These are phyloP conservation scores for Ganoderma boninense DNA, from an alignment of 1,284 basidiomycete genomes.

Conservation along the genomic window DNA sequence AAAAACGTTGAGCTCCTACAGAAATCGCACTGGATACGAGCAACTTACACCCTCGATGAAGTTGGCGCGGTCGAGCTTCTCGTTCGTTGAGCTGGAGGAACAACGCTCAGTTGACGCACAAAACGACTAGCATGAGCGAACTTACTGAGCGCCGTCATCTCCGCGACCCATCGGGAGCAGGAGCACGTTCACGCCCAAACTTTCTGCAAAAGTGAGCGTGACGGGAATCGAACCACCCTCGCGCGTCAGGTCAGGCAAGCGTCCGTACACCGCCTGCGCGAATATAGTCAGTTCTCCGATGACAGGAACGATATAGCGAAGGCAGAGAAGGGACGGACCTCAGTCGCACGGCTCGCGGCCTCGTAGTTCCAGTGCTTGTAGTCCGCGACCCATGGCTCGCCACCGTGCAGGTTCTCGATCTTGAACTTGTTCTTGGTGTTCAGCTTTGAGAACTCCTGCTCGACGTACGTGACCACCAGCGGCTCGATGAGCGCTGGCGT, in stretches of 20 bases:
- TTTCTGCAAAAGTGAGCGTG: constrained; percentile 94
- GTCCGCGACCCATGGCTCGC: constrained; percentile 91
- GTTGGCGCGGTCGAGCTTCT: constrained; percentile 95
- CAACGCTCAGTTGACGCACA: background rate
- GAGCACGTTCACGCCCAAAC: constrained; percentile 82
- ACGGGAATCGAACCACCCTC: constrained; percentile 98
- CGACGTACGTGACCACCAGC: constrained; percentile 76
- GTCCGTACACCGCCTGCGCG: constrained; percentile 37
- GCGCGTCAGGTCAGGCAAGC: constrained; percentile 31
- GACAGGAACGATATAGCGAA: no score
- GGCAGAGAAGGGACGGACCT: background rate
- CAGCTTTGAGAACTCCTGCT: constrained; percentile 85
- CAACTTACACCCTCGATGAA: constrained; percentile 86
- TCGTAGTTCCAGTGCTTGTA: constrained; percentile 94
- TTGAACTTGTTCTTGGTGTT: constrained; percentile 82
- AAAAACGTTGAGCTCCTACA: background rate
- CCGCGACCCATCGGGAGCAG: constrained; percentile 93
- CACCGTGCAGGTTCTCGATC: constrained; percentile 80
- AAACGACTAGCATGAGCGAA: constrained; percentile 21
- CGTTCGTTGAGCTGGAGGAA: constrained; percentile 83
- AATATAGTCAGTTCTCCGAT: no score
- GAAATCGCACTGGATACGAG: background rate
- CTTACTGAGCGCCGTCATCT: constrained; percentile 93
- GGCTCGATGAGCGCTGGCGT: constrained; percentile 80
- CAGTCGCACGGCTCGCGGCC: constrained; percentile 87